Conservation (phyloP, 2,329 filamentous ascomycete genomes). For the Lithohypha guttulata region DNA sequence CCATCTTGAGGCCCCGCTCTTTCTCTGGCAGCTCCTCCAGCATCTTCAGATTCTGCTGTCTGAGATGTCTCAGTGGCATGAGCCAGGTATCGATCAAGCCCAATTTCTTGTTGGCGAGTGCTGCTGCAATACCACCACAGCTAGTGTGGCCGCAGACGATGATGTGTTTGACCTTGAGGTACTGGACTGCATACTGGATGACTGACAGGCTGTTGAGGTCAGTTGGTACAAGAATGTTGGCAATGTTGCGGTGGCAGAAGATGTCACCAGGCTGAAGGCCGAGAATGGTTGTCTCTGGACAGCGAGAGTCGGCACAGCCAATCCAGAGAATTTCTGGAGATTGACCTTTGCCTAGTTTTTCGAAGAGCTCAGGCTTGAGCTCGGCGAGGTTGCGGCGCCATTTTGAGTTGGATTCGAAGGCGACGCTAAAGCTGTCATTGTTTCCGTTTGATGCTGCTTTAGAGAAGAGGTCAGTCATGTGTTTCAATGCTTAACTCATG, state of each 20-base stretch:
- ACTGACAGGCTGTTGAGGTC: slow-evolving; percentile 67
- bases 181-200: slow-evolving; percentile 65
- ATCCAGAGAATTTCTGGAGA: slow-evolving; percentile 60
- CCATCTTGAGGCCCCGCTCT: slow-evolving; percentile 50
- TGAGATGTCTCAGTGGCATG: slow-evolving; percentile 43
- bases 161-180: slow-evolving; percentile 56
- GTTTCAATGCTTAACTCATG: neutral
- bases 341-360: slow-evolving; percentile 56
- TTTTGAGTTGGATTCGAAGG: slow-evolving; percentile 21
- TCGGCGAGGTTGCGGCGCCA: slow-evolving; percentile 22
- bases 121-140: slow-evolving; percentile 49
- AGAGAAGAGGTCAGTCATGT: neutral
- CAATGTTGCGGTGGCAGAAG: slow-evolving; percentile 85
- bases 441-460: slow-evolving; percentile 1
- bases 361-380: slow-evolving; percentile 56
- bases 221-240: slow-evolving; percentile 64
- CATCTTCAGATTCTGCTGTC: slow-evolving; percentile 42
- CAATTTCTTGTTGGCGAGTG: slow-evolving; percentile 45
- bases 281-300: slow-evolving; percentile 72
- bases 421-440: slow-evolving; percentile 17
- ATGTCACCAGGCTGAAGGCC: slow-evolving; percentile 66
- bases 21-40: slow-evolving; percentile 38
- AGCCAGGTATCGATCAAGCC: slow-evolving; percentile 54
- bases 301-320: slow-evolving; percentile 75
- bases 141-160: slow-evolving; percentile 52